Evolutionary conservation across 192 early-diverging fungal genomes (phyloP), one percentile per base, ranked within the genome.

Genomic region (Fimicolochytrium jonesii): DNA sequence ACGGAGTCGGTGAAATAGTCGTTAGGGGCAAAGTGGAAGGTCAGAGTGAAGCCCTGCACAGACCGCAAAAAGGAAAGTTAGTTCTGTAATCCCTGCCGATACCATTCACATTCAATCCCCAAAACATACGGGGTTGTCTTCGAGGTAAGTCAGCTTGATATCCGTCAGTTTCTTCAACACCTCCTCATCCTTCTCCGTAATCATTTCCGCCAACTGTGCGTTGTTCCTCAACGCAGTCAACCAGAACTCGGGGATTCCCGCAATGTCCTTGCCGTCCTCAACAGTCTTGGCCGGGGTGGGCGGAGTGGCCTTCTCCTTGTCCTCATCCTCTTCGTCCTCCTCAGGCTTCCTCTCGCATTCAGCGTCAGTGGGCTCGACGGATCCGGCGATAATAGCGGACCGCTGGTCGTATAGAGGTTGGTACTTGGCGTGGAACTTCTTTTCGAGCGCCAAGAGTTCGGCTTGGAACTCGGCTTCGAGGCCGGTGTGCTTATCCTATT

Each of bases 171-270:
- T 71, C 83, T 98, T 90, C 65, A 98, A 77, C 3, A 80, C 90
- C 35, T 82, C 88, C 71, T 93, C 90, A 73, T 99, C 97, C 60
- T 83, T 85, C 47, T 92, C 91, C 23, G 92, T 92, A 73, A 99
- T 94, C 49, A 87, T 76, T 37, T 96, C 92, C 45, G 70, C 65
- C 56, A 98, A 75, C 58, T 82, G 77, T 41, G 84, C 77, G 77
- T 93, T 78, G 81, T 89, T 92, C 81, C 90, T 88, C 78, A 99
- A 77, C 37, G 85, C 82, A 31, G 93, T 97, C 35, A 94, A 79
- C 97, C 97, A 98, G 86, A 99, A 98, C 55, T 91, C 85, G 39
- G 97, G 97, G 28, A 98, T 86, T 65, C 94, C 96, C 58, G 28
- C 30, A 1, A 64, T 20, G 29, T 18, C 51, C 23, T 50, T 31